A percentile compares a stretch with the other conserved stretches of the same genome.
phyloP scores from a whole-genome alignment of 768 basidiomycete genomes.

The Auriscalpium microsporum region DNA sequence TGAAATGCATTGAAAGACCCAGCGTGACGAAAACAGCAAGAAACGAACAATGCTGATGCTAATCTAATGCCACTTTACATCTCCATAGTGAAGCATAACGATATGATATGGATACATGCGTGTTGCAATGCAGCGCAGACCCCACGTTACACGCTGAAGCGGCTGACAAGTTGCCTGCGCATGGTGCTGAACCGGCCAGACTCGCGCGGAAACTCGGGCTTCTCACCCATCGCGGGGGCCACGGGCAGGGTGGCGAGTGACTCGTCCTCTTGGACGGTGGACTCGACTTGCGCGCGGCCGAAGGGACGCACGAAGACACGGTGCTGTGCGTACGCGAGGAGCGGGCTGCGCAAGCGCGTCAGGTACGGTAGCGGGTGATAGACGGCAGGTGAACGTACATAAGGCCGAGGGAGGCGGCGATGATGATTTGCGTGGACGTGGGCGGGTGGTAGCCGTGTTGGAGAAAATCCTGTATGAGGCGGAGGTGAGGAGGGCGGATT shows the following conservation, averaged over 20 bases:
- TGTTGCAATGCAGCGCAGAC: no score
- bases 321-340: slow-evolving; percentile 47
- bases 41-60: no score
- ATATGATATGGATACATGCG: no score
- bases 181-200: neutral
- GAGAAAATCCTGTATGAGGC: slow-evolving; percentile 35
- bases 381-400: slow-evolving; percentile 36
- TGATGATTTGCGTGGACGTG: slow-evolving; percentile 37
- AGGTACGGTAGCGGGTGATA: neutral
- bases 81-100: no score
- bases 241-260: neutral
- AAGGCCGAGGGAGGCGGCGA: slow-evolving; percentile 44
- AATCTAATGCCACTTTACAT: no score
- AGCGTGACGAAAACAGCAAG: no score
- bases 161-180: neutral
- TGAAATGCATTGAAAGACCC: no score
- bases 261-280: neutral
- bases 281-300: slow-evolving; percentile 15
- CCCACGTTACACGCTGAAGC: neutral
- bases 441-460: slow-evolving; percentile 43
- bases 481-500: neutral
- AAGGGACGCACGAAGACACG: slow-evolving; percentile 44
- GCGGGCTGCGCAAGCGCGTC: slow-evolving; percentile 30
- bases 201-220: neutral
- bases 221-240: neutral